Conservation (phyloP, 192 early-diverging fungal species). For the Kappamyces sp. region DNA sequence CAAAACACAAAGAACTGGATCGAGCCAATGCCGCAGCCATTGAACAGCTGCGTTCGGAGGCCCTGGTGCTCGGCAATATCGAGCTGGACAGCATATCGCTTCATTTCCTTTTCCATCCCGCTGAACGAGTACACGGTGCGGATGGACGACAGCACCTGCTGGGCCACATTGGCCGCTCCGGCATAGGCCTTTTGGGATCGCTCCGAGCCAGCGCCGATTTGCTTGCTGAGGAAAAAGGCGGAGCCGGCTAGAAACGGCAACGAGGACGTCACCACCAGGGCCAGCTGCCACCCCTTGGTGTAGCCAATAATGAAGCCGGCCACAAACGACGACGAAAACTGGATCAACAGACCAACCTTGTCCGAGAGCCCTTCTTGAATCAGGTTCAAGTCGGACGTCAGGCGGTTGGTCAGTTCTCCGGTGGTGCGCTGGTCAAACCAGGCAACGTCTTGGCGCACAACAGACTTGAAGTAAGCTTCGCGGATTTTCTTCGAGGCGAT, state of each 20-base stretch:
- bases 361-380: conserved; percentile 52
- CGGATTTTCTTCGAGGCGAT: conserved; percentile 22
- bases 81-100: conserved; percentile 58
- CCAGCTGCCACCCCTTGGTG: conserved; percentile 69
- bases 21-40: conserved; percentile 63
- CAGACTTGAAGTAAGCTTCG: conserved; percentile 25
- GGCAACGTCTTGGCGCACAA: conserved; percentile 40
- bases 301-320: conserved; percentile 45
- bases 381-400: conserved; percentile 36
- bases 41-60: conserved; percentile 50
- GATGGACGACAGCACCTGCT: conserved; percentile 76
- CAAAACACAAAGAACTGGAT: conserved; percentile 73
- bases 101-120: conserved; percentile 62
- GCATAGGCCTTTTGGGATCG: conserved; percentile 68
- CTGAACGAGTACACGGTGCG: conserved; percentile 87
- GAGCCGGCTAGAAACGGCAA: conserved; percentile 64
- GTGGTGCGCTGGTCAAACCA: conserved; percentile 43
- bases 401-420: conserved; percentile 43
- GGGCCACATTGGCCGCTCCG: conserved; percentile 75
- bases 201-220: conserved; percentile 37
- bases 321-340: conserved; percentile 30
- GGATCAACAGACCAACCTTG: conserved; percentile 42
- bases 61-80: conserved; percentile 57
- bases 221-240: conserved; percentile 49
- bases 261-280: conserved; percentile 72